These are phyloP conservation scores for Myxozyma mucilagina DNA, from an alignment of 805 yeast species.

Conservation along the genomic window DNA sequence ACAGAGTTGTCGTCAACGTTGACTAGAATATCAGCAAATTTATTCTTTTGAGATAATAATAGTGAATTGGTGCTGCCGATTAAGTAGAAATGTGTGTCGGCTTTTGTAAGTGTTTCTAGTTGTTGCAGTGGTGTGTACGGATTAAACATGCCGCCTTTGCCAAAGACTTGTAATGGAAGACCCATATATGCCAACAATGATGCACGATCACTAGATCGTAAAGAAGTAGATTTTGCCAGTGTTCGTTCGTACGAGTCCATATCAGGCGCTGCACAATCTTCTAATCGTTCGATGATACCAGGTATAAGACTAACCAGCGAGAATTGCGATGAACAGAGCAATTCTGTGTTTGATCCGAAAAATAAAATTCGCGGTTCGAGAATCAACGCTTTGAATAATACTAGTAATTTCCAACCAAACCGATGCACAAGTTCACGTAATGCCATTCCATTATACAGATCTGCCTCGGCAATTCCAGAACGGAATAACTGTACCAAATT, in stretches of 20 bases:
- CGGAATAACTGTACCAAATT: conserved; percentile 48
- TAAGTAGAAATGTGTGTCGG: conserved; percentile 61
- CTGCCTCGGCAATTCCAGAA: conserved; percentile 50
- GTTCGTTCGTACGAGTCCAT: conserved; percentile 55
- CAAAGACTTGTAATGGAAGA: conserved; percentile 81
- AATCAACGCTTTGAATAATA: conserved; percentile 72
- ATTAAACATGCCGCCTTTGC: conserved; percentile 81
- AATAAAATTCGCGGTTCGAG: conserved; percentile 74
- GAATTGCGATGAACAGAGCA: conserved; percentile 78
- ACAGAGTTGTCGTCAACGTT: conserved; percentile 48
- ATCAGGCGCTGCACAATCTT: conserved; percentile 78
- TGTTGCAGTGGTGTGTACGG: conserved; percentile 96
- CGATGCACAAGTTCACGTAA: conserved; percentile 62
- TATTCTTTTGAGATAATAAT: conserved; percentile 61
- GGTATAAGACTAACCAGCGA: conserved; percentile 83
- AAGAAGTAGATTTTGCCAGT: conserved; percentile 59
- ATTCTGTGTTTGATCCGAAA: conserved; percentile 77
- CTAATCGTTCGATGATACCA: conserved; percentile 60
- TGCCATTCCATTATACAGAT: conserved; percentile 71
- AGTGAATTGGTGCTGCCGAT: conserved; percentile 89
- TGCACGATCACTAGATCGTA: conserved; percentile 74
- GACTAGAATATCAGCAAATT: conserved; percentile 68
- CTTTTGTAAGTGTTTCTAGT: conserved; percentile 64
- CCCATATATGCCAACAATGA: conserved; percentile 82
- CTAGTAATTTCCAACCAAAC: conserved; percentile 59